These are phyloP conservation scores for Meripilus lineatus DNA, from an alignment of 1,284 basidiomycete genomes.

Conservation along the genomic window DNA sequence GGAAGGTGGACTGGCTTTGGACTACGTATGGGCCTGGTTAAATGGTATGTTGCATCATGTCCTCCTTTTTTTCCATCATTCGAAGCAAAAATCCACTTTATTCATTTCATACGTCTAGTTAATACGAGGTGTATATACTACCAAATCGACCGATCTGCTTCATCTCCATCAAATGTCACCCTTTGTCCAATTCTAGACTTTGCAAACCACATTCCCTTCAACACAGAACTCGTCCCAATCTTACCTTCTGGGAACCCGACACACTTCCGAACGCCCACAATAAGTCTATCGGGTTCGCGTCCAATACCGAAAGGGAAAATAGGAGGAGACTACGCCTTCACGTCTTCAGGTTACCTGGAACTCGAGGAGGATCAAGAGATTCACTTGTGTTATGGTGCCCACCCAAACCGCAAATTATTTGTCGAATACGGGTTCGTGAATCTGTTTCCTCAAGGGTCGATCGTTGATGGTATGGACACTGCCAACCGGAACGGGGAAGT, in stretches of 20 bases:
- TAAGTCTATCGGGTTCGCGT: slow-evolving; percentile 29
- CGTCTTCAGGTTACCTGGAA: slow-evolving; percentile 40
- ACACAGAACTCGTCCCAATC: slow-evolving; percentile 39
- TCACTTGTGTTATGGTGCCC: slow-evolving; percentile 70
- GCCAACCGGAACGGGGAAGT: slow-evolving; percentile 52
- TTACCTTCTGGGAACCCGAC: slow-evolving; percentile 29
- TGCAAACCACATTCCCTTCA: slow-evolving; percentile 56
- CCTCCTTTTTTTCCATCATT: slow-evolving; percentile 7
- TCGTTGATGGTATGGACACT: slow-evolving; percentile 24
- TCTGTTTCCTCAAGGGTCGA: slow-evolving; percentile 21
- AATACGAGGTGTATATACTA: slow-evolving; percentile 86
- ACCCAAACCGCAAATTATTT: slow-evolving; percentile 70
- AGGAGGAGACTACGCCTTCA: slow-evolving; percentile 47
- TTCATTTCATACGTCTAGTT: no score
- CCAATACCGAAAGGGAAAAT: slow-evolving; percentile 28
- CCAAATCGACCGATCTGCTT: slow-evolving; percentile 48
- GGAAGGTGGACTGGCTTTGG: no score
- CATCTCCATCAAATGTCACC: slow-evolving; percentile 71
- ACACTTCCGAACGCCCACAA: no score
- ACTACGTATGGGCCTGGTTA: slow-evolving; percentile 84
- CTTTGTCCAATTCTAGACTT: slow-evolving; percentile 85
- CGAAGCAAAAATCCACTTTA: no score
- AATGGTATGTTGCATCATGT: slow-evolving; percentile 52
- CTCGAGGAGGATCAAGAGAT: slow-evolving; percentile 57
- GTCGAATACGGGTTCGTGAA: slow-evolving; percentile 83